phyloP scores from a whole-genome alignment of 495 filamentous ascomycete species.

The Jackrogersella multiformis region DNA sequence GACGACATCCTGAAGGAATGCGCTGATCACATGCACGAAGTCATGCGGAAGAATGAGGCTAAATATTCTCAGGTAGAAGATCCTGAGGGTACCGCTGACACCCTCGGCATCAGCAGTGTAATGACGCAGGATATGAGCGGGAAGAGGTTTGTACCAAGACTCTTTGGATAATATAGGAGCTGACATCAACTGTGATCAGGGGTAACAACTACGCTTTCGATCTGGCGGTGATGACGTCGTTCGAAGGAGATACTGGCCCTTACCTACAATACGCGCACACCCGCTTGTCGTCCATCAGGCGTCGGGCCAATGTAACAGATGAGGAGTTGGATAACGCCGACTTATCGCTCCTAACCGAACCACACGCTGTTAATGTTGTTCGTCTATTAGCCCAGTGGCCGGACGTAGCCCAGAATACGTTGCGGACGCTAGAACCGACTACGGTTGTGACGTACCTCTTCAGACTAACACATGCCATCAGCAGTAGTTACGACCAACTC shows the following conservation, averaged over 20 bases:
- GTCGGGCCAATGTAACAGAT: conserved; percentile 59
- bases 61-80: conserved; percentile 69
- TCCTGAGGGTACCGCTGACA: conserved; percentile 64
- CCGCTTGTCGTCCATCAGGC: conserved; percentile 69
- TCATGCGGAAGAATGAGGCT: conserved; percentile 67
- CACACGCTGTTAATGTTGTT: conserved; percentile 68
- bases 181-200: conserved; percentile 44
- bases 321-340: conserved; percentile 67
- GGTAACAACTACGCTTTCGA: conserved; percentile 72
- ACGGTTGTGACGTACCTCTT: conserved; percentile 84
- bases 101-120: conserved; percentile 68
- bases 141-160: conserved; percentile 58
- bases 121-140: conserved; percentile 74
- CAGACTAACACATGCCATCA: conserved; percentile 85
- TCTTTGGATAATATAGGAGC: background rate
- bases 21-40: conserved; percentile 71
- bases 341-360: conserved; percentile 65
- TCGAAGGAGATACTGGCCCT: conserved; percentile 75
- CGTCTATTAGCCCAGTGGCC: conserved; percentile 71
- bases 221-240: conserved; percentile 72
- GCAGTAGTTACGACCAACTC: conserved; percentile 83
- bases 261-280: conserved; percentile 77
- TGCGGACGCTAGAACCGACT: conserved; percentile 71
- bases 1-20: conserved; percentile 71
- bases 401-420: conserved; percentile 69